These are phyloP conservation scores for Aspergillus sp. DNA, from an alignment of 2,329 filamentous ascomycete species.

Conservation along the genomic window DNA sequence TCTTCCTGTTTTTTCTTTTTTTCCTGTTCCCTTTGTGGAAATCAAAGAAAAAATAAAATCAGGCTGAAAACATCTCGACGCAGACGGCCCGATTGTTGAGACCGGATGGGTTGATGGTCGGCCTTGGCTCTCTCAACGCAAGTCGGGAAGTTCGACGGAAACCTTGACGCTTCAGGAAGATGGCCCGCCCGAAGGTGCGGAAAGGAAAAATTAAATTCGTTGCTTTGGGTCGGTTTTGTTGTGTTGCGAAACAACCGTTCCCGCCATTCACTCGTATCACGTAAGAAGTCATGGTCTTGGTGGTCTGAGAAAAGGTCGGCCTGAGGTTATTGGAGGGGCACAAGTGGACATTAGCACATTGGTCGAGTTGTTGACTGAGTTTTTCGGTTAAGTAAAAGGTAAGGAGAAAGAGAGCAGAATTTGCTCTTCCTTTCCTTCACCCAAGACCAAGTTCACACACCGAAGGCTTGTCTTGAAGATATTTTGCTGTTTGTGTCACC, in stretches of 20 bases:
- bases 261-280: conserved; percentile 1
- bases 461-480: no score
- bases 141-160: conserved; percentile 2
- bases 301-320: background rate
- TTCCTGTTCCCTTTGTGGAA: no score
- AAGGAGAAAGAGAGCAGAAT: no score
- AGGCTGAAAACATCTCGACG: conserved; percentile 1
- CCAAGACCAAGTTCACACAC: no score
- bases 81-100: conserved; percentile 11
- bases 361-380: no score
- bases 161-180: conserved; percentile 6
- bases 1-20: no score
- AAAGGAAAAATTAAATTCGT: background rate
- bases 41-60: background rate
- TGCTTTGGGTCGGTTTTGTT: background rate
- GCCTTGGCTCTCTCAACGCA: conserved; percentile 8
- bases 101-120: conserved; percentile 10
- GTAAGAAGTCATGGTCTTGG: background rate
- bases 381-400: no score
- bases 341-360: background rate
- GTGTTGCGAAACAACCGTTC: background rate
- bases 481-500: no score
- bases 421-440: no score
- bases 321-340: background rate
- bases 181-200: conserved; percentile 1